A percentile compares a stretch with the other conserved stretches of the same genome.
Evolutionary conservation across 805 yeast species (phyloP).

Genomic region (Wickerhamiella nectarea): DNA sequence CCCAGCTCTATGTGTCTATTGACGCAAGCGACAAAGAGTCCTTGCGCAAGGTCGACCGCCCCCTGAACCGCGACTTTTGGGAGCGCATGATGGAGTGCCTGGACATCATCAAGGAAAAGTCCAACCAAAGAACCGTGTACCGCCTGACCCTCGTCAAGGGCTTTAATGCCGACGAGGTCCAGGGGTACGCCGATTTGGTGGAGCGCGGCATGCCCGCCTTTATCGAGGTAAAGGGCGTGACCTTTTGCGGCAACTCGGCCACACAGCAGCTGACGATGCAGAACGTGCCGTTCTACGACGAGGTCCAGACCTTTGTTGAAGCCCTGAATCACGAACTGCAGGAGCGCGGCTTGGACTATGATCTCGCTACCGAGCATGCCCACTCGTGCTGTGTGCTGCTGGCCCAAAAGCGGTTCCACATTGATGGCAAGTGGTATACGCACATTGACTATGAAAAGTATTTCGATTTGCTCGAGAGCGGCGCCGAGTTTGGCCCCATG

Average conservation of each 20-base stretch:
- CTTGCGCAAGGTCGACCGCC: conserved; percentile 74
- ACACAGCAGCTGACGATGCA: conserved; percentile 90
- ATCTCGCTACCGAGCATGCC: conserved; percentile 87
- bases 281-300: conserved; percentile 88
- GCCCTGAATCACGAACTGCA: conserved; percentile 47
- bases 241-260: conserved; percentile 86
- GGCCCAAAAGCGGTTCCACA: conserved; percentile 60
- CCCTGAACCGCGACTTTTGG: conserved; percentile 84
- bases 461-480: conserved; percentile 54
- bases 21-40: conserved; percentile 84
- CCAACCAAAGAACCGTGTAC: conserved; percentile 81
- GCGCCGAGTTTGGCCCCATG: conserved; percentile 56
- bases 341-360: conserved; percentile 57
- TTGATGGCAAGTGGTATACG: conserved; percentile 68
- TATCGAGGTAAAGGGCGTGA: conserved; percentile 87
- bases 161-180: conserved; percentile 64
- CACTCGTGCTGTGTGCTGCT: conserved; percentile 85
- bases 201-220: conserved; percentile 71
- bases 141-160: conserved; percentile 85
- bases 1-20: conserved; percentile 83
- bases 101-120: conserved; percentile 62
- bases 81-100: conserved; percentile 70
- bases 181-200: conserved; percentile 78
- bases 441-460: conserved; percentile 73
- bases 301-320: conserved; percentile 63